Evolutionary conservation across 73 alveolate genomes (phyloP).

Genomic region (Durusdinium trenchii): DNA sequence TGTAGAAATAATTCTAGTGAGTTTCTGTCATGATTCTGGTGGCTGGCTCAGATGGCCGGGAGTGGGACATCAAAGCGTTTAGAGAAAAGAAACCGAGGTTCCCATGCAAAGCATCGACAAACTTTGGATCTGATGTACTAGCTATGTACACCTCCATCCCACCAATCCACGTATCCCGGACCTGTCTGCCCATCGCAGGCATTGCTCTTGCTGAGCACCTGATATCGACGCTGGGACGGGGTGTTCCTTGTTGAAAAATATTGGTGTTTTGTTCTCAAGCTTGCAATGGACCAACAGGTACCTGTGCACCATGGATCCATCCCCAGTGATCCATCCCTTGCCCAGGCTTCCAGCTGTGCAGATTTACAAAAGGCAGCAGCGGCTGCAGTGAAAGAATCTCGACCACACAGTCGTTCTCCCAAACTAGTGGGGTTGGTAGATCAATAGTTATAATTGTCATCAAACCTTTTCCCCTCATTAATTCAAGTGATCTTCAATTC

Average conservation of each 20-base stretch:
- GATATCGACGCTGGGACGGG: conserved; percentile 1
- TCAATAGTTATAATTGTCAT: too few species aligned
- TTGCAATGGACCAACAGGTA: neutral
- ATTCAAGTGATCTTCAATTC: neutral
- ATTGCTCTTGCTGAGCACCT: conserved; percentile 5
- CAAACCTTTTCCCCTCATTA: too few species aligned
- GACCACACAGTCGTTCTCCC: neutral
- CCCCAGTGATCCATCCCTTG: too few species aligned
- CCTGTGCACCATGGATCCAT: neutral
- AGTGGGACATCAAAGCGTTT: neutral
- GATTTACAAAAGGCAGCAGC: conserved; percentile 12
- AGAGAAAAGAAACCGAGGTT: too few species aligned
- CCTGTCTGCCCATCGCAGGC: neutral
- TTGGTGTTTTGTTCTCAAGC: neutral
- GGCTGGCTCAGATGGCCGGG: conserved; percentile 17
- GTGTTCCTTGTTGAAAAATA: neutral
- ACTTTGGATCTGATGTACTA: too few species aligned
- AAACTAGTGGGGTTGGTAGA: neutral
- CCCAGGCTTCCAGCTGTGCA: neutral
- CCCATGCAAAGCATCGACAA: too few species aligned
- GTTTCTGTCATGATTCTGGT: neutral
- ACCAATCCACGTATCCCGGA: too few species aligned
- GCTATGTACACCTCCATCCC: too few species aligned
- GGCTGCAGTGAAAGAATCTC: neutral
- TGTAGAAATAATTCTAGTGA: neutral